A percentile compares a stretch with the other conserved stretches of the same genome.
Evolutionary conservation across 805 yeast genomes (phyloP).

Genomic region (Blastobotrys chiropterorum): DNA sequence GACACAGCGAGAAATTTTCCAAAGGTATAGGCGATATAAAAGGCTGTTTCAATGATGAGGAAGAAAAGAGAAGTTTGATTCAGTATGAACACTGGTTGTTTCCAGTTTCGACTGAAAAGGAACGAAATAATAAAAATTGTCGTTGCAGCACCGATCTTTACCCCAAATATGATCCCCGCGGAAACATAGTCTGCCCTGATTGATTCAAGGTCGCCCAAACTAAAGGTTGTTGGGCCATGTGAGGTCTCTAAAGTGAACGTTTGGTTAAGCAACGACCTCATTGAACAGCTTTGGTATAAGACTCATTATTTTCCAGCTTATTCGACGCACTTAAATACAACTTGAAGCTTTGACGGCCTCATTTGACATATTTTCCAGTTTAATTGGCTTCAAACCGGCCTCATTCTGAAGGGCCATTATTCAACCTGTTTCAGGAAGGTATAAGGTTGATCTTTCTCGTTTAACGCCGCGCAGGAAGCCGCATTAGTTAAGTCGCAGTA

Average conservation of each 20-base stretch:
- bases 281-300: background rate
- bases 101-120: conserved; percentile 46
- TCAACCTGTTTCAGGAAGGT: background rate
- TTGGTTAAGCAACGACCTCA: conserved; percentile 9
- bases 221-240: conserved; percentile 7
- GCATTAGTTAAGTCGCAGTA: no score
- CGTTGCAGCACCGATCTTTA: conserved; percentile 51
- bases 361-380: background rate
- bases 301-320: background rate
- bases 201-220: conserved; percentile 10
- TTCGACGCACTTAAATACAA: background rate
- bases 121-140: conserved; percentile 40
- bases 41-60: conserved; percentile 52
- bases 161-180: conserved; percentile 45
- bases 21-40: conserved; percentile 49
- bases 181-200: conserved; percentile 4
- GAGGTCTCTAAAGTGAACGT: conserved; percentile 11
- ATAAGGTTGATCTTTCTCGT: background rate
- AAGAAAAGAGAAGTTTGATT: conserved; percentile 57
- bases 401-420: background rate
- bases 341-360: background rate
- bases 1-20: conserved; percentile 49
- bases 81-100: conserved; percentile 65
- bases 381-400: background rate
- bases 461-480: background rate